These are phyloP conservation scores for Mucor ambiguus DNA, from an alignment of 371 early-diverging fungal species.

Conservation along the genomic window DNA sequence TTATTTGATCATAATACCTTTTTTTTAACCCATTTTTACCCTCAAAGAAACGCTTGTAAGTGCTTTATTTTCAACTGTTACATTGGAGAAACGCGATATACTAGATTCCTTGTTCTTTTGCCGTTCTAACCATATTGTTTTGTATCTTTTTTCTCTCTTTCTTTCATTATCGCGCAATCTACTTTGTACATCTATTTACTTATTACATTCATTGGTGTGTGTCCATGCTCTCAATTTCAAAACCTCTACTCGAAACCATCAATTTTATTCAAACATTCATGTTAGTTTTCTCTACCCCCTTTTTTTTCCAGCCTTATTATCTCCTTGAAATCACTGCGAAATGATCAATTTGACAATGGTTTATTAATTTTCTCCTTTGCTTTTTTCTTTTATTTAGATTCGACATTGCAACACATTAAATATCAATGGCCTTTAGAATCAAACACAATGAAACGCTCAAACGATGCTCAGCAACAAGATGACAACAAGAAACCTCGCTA, in stretches of 20 bases:
- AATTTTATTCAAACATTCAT: slow-evolving; percentile 7
- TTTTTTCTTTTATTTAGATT: not conserved
- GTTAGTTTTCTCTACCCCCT: slow-evolving; percentile 9
- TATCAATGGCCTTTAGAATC: slow-evolving; percentile 1
- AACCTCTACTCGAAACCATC: slow-evolving; percentile 3
- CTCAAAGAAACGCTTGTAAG: slow-evolving; percentile 4
- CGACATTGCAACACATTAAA: not conserved
- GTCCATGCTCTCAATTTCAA: slow-evolving; percentile 1
- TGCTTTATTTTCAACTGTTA: not conserved
- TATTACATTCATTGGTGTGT: not conserved
- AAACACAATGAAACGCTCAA: slow-evolving; percentile 18
- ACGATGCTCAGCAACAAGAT: slow-evolving; percentile 12
- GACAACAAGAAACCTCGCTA: slow-evolving; percentile 3
- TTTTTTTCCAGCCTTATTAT: not conserved
- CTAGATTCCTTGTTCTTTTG: not conserved
- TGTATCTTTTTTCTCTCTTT: not conserved
- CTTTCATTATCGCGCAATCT: slow-evolving; percentile 4
- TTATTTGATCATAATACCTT: not conserved
- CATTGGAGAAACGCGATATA: not conserved
- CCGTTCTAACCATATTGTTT: not conserved
- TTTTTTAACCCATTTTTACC: not conserved
- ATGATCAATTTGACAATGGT: not conserved
- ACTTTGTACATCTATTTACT: not conserved
- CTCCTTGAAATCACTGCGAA: not conserved
- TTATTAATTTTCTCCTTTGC: not conserved